phyloP scores from a whole-genome alignment of 169 alveolate species.

The Plasmodium knowlesi region DNA sequence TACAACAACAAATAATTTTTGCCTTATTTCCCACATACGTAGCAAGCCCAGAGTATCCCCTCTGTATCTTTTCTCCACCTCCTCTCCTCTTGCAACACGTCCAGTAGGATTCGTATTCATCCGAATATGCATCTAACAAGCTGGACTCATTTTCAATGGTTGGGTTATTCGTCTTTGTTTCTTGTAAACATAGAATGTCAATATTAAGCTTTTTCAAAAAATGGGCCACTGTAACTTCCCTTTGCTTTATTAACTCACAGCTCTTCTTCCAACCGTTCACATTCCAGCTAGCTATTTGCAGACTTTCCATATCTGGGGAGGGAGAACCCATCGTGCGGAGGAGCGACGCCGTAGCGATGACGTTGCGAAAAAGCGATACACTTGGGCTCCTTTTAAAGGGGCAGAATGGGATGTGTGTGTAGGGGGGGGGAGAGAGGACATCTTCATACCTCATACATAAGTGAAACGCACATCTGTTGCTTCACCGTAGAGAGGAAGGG shows the following conservation, averaged over 20 bases:
- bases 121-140: conserved; percentile 52
- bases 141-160: conserved; percentile 45
- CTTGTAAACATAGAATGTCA: conserved; percentile 78
- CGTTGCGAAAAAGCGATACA: neutral
- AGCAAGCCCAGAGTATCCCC: conserved; percentile 67
- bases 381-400: neutral
- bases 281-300: conserved; percentile 75
- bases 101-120: conserved; percentile 69
- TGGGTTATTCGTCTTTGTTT: conserved; percentile 53
- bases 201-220: conserved; percentile 43
- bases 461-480: neutral
- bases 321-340: neutral
- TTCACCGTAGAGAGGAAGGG: neutral
- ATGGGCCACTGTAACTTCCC: conserved; percentile 1
- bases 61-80: conserved; percentile 9
- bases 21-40: conserved; percentile 31
- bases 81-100: conserved; percentile 28
- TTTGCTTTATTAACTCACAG: conserved; percentile 61
- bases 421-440: too few relatives aligned
- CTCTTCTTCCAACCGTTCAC: conserved; percentile 80
- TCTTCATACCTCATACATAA: neutral
- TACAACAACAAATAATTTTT: conserved; percentile 30
- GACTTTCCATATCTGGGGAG: conserved; percentile 8
- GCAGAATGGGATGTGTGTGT: neutral
- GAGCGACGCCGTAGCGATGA: neutral